Evolutionary conservation across 495 filamentous ascomycete genomes (phyloP), one percentile per base, ranked within the genome.

Genomic region (Talaromyces liani): DNA sequence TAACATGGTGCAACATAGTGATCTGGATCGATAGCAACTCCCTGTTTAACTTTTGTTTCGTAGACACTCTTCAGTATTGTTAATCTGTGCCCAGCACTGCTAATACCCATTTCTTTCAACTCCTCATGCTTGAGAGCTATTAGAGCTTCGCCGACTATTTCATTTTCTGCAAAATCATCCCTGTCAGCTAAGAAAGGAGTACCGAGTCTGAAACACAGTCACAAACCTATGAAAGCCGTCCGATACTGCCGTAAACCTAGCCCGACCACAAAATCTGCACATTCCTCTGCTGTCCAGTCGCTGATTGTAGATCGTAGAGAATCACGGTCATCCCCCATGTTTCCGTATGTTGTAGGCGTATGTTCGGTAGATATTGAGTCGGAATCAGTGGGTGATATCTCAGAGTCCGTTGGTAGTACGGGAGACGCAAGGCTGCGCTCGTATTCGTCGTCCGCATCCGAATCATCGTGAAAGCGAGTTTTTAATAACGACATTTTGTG

Each of bases 61-160:
- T 97, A 98, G 39, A 98, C 91, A 65, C 84, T 89, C 77, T 97
- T 97, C 57, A 98, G 81, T 49, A 98, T 94, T 2, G 93, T 96
- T 64, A 98, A 81, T 29, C 94, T 88, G 75, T 98, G 94, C 4
- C 94, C 94, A 41, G 97, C 90, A 73, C 93, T 97, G 60, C 80
- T 79, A 66, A 98, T 88, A 45, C 91, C 92, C 86, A 98, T 93
- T 70, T 96, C 89, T 74, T 92, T 96, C 71, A 98, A 77, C 69
- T 97, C 93, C 54, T 94, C 91, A 73, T 98, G 94, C 65, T 88
- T 87, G 60, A 98, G 77, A 34, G 90, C 91, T 65, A 98, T 83
- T 59, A 98, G 79, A 49, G 91, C 93, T 71, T 97, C 92, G 57
- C 94, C 94, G 47, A 93, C 88, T 69, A 98, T 93, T 61, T 89